Base-by-base conservation (phyloP, 1,284 basidiomycete genomes). In the Pseudozyma tsukubaensis region DNA sequence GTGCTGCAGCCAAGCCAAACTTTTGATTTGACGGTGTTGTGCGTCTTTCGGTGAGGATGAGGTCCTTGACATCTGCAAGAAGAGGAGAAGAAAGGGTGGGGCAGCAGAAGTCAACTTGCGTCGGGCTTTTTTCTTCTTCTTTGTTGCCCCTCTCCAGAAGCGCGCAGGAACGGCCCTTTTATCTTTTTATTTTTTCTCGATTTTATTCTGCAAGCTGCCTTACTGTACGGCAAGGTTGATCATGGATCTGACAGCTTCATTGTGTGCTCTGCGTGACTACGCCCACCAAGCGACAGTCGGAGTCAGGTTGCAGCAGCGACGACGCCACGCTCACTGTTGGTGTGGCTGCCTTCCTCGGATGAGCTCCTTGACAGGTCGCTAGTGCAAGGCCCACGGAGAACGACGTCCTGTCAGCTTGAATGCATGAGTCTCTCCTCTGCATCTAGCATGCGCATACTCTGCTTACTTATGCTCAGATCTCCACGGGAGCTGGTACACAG, bases 181-280 rank as follows among this genome's bases (percentile, higher is more conserved):
- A 3, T 43, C 18, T 39, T 9, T 39, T 39, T 39, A 13, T 39
- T 12, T 39, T 39, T 29, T 29, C 24, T 29, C 24, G 24, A 43
- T 18, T 24, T 45, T 45, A 11, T 45, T 43, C 10, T n/a, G 18
- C 42, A 19, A 10, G 13, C 18, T 49, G 48, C 7, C 19, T 43
- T 43, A 9, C 19, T 43, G 42, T 16, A 16, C 16, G 16, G 44
- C 44, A 21, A 11, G 44, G 14, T 24, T 58, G 59, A 59, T 62
- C 34, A 54, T 51, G 60, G 51, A 34, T 59, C 19, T 64, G 57
- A 64, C 67, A 63, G 60, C 47, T 59, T 62, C 51, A 62, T 62
- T 59, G 36, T 43, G n/a, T 16, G 18, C 42, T 35, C 35, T 29
- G 24, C 24, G 24, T 29, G 24, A 29, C 24, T 29, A 43, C 42